Percentiles rank a stretch among this genome's conserved stretches.
phyloP scores from a whole-genome alignment of 805 yeast species.

The Candida nonsorbophila region DNA sequence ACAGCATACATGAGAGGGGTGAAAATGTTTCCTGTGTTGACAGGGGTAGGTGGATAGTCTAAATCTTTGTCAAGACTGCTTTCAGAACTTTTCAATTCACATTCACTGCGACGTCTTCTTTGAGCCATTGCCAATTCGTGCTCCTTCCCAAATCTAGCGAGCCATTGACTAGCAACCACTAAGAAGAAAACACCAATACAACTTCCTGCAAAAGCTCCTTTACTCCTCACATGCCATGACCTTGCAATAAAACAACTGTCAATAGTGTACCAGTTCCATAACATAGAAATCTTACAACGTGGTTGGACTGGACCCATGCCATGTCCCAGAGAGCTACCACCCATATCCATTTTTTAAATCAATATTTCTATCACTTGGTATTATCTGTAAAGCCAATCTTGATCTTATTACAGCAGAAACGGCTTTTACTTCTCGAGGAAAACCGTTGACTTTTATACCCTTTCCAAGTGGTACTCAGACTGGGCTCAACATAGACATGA shows the following conservation, averaged over 20 bases:
- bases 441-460: too few relatives aligned
- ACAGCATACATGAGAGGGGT: conserved; percentile 20
- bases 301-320: conserved; percentile 4
- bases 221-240: conserved; percentile 57
- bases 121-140: conserved; percentile 13
- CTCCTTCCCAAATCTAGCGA: conserved; percentile 36
- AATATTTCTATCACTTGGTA: neutral
- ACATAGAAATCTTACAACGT: conserved; percentile 42
- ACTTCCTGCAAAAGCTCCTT: conserved; percentile 66
- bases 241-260: conserved; percentile 60
- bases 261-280: conserved; percentile 71
- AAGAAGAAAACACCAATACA: conserved; percentile 64
- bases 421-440: too few relatives aligned
- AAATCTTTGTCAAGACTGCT: too few relatives aligned
- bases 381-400: neutral
- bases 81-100: too few relatives aligned
- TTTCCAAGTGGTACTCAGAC: too few relatives aligned
- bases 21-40: neutral
- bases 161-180: conserved; percentile 53
- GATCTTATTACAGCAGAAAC: too few relatives aligned
- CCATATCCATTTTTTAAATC: conserved; percentile 10
- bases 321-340: conserved; percentile 3
- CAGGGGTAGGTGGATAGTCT: too few relatives aligned
- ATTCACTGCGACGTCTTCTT: too few relatives aligned
- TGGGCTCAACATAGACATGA: too few relatives aligned